Percentiles rank a stretch among this genome's conserved stretches.
Conservation (phyloP, 1,284 basidiomycete species). For the Austroboletus novae-zelandiae region DNA sequence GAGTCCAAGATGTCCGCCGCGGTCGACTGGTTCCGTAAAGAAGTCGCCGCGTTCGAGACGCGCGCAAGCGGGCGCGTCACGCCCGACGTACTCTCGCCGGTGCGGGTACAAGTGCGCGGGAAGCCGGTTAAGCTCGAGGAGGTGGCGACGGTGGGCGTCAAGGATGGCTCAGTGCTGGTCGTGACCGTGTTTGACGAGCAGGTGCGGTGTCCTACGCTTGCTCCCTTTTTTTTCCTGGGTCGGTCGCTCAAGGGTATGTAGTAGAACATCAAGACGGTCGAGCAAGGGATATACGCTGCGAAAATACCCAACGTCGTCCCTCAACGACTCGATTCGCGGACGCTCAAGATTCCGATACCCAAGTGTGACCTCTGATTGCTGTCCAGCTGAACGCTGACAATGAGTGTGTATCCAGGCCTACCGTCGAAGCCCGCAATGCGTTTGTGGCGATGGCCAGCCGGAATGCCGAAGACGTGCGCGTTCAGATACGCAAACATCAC, state of each 20-base stretch:
- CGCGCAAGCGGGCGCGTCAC: slow-evolving; percentile 76
- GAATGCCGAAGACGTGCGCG: slow-evolving; percentile 69
- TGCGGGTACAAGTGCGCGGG: slow-evolving; percentile 52
- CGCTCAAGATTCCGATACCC: slow-evolving; percentile 42
- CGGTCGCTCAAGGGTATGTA: slow-evolving; percentile 14
- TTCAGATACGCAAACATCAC: slow-evolving; percentile 68
- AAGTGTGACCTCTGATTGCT: slow-evolving; percentile 45
- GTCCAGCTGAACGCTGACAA: background rate
- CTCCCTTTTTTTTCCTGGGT: no score
- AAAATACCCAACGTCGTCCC: slow-evolving; percentile 70
- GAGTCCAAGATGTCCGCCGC: slow-evolving; percentile 62
- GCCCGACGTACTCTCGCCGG: slow-evolving; percentile 65
- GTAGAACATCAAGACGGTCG: slow-evolving; percentile 73
- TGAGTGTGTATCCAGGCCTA: slow-evolving; percentile 49
- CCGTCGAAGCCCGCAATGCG: slow-evolving; percentile 63
- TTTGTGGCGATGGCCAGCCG: slow-evolving; percentile 52
- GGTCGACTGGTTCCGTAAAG: slow-evolving; percentile 69
- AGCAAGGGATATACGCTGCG: slow-evolving; percentile 67
- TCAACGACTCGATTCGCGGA: background rate
- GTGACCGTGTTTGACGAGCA: slow-evolving; percentile 74
- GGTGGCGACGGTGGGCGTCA: slow-evolving; percentile 72
- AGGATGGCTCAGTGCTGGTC: slow-evolving; percentile 68
- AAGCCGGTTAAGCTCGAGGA: slow-evolving; percentile 54
- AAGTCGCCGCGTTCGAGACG: slow-evolving; percentile 62
- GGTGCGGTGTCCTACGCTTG: slow-evolving; percentile 40